Conservation (phyloP, 2,329 filamentous ascomycete genomes). For the Iodosphaeria phyllophila region DNA sequence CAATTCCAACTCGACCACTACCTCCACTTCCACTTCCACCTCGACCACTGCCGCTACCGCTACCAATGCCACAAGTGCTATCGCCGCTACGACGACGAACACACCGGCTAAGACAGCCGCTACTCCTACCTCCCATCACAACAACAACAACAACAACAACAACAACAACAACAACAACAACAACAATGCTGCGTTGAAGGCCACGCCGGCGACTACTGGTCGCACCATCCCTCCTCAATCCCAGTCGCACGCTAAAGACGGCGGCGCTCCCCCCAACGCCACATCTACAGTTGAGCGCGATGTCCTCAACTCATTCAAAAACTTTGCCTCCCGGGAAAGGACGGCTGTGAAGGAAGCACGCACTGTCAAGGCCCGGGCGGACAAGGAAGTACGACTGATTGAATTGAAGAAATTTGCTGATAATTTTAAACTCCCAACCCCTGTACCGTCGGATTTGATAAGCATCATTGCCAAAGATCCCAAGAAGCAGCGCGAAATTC, state of each 20-base stretch:
- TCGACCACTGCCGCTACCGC: too few relatives aligned
- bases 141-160: constrained; percentile 9
- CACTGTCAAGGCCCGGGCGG: constrained; percentile 40
- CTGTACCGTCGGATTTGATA: constrained; percentile 79
- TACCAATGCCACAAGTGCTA: too few relatives aligned
- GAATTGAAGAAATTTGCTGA: constrained; percentile 90
- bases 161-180: too few relatives aligned
- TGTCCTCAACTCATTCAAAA: constrained; percentile 43
- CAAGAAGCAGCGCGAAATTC: constrained; percentile 82
- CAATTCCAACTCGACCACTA: too few relatives aligned
- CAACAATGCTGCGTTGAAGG: too few relatives aligned
- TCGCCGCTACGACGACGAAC: constrained; percentile 13
- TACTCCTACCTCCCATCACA: constrained; percentile 8
- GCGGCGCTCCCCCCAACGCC: constrained; percentile 26
- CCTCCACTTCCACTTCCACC: too few relatives aligned
- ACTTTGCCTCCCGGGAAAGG: constrained; percentile 39
- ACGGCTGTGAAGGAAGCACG: constrained; percentile 36
- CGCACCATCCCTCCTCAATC: constrained; percentile 21
- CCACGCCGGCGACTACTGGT: constrained; percentile 17
- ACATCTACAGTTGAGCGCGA: constrained; percentile 43
- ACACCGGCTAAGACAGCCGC: constrained; percentile 9
- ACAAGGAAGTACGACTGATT: constrained; percentile 83
- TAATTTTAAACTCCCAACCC: constrained; percentile 86
- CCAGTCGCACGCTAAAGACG: constrained; percentile 16
- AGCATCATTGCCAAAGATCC: constrained; percentile 94